Evolutionary conservation across 2,329 filamentous ascomycete genomes (phyloP), one percentile per base, ranked within the genome.

Genomic region (Calonectria hongkongensis): DNA sequence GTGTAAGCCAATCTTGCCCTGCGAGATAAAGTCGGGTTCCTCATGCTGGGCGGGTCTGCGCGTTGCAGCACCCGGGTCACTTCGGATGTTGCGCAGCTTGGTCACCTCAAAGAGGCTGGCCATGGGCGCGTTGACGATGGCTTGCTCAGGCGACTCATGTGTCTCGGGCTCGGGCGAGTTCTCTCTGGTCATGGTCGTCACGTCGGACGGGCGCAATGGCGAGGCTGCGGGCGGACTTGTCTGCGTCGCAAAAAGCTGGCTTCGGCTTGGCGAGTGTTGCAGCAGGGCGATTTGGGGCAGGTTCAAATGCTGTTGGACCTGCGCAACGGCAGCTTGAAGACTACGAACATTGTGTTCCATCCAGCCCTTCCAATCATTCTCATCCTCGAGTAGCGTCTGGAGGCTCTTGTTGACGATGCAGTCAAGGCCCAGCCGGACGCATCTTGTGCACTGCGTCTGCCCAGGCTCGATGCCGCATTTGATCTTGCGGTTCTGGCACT

Each of bases 371-470:
- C 82, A 89, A 85, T 86, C 83, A 74, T 87, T 85, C 81, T 89
- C 88, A 65, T 88, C 87, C 58, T 90, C 87, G 25, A 90, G 84
- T 51, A 90, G 86, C 68, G 88, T 88, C 77, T 90, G 89, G 25
- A 89, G 85, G 77, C 88, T 89, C 79, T 89, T 88, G 76, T 90
- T 90, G 41, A 89, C 86, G 10, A 89, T 83, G 75, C 88, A 90
- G 72, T 87, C 86, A 48, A 89, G 83, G 12, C 87, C 86, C 28
- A 87, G 86, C 48, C 87, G 86, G 39, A 83, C 79, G 75, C 89
- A 90, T 75, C 89, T 85, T 10, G 84, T 84, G 79, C 88, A 90
- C 69, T 83, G 85, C 8, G 82, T 76, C 72, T 87, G 83, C 9
- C 86, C 87, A 39, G 76, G 74, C 68, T 86, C 84, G 74, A 89